Evolutionary conservation across 352 stramenopile genomes (phyloP).

Genomic region (Pythium folliculosum): DNA sequence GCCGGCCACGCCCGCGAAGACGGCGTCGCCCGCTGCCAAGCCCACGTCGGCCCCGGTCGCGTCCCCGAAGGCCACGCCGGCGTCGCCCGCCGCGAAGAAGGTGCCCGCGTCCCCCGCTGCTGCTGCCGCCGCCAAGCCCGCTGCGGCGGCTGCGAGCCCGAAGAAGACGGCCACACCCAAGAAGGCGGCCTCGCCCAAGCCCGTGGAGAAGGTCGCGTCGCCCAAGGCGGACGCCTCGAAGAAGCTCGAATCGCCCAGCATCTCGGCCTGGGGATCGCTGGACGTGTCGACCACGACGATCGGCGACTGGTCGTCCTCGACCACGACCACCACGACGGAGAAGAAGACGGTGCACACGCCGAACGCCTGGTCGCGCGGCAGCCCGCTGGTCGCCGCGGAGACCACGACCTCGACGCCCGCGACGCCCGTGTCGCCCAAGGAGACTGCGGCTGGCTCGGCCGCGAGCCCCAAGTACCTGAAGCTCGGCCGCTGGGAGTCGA

Average conservation of each 20-base stretch:
- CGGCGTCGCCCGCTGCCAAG: slow-evolving; percentile 1
- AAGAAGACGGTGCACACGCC: slow-evolving; percentile 53
- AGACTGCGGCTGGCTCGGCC: slow-evolving; percentile 43
- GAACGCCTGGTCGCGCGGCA: slow-evolving; percentile 69
- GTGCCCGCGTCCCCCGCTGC: neutral
- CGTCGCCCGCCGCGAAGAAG: slow-evolving; percentile 3
- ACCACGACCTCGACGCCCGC: slow-evolving; percentile 40
- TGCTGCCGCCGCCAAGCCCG: neutral
- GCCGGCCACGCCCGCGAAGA: neutral
- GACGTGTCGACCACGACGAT: slow-evolving; percentile 69
- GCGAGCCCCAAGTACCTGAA: slow-evolving; percentile 81
- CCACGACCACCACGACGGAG: slow-evolving; percentile 38
- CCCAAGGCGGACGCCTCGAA: slow-evolving; percentile 30
- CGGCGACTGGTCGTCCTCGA: slow-evolving; percentile 52
- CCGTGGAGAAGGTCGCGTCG: slow-evolving; percentile 24
- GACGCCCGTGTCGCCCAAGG: slow-evolving; percentile 69
- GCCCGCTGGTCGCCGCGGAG: slow-evolving; percentile 45
- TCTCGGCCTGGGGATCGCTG: slow-evolving; percentile 65
- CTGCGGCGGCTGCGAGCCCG: slow-evolving; percentile 10
- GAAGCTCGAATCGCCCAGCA: slow-evolving; percentile 48
- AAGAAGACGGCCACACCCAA: slow-evolving; percentile 28
- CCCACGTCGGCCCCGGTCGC: neutral
- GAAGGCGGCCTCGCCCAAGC: slow-evolving; percentile 27
- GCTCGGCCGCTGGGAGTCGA: slow-evolving; percentile 83
- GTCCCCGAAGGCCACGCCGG: slow-evolving; percentile 4